Evolutionary conservation across 208 protist genomes (phyloP), one percentile per base, ranked within the genome.

Genomic region (Histomonas meleagridis): DNA sequence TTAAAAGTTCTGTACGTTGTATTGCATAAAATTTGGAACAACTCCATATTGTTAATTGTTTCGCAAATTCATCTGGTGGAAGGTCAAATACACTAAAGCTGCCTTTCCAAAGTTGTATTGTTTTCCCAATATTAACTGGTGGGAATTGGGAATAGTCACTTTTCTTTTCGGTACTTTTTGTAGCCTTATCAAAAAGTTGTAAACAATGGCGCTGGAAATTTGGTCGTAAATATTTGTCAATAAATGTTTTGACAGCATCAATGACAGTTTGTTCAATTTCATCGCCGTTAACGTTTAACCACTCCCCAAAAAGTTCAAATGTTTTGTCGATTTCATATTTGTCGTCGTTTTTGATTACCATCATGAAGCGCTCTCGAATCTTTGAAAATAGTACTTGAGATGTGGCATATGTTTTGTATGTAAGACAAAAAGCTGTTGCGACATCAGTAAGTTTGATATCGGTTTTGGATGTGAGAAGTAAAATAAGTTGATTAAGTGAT

Each of bases 231-330:
- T 86, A 40, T 55, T 86, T 40, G 3, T 86, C 32, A 18, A 40
- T 32, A 38, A 86, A 49, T 40, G 5, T 26, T 55, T 86, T 86
- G 5, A 86, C 55, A 57, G 76, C 76, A 38, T 86, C 76, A 5
- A 86, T 32, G 55, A 43, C 55, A 21, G 76, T 26, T 46, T 86
- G 76, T 55, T 86, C 76, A 26, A 86, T 86, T 55, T 86, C 76
- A 49, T 32, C 51, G 16, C 46, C 40, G 7, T 9, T 21, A 9
- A 57, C 46, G 32, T 7, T 49, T 5, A 86, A 26, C 76, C 76
- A 86, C 2, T 86, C 18, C 28, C 55, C 16, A 9, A 86, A 38
- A 21, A 86, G 38, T 7, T 49, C 28, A 49, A 86, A 86, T 5
- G 40, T 51, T 32, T 21, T 18, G 16, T 38, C 38, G 16, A 28